A percentile compares a stretch with the other conserved stretches of the same genome.
Conservation (phyloP, 306 rosid genomes). For the Rosa multiflora region DNA sequence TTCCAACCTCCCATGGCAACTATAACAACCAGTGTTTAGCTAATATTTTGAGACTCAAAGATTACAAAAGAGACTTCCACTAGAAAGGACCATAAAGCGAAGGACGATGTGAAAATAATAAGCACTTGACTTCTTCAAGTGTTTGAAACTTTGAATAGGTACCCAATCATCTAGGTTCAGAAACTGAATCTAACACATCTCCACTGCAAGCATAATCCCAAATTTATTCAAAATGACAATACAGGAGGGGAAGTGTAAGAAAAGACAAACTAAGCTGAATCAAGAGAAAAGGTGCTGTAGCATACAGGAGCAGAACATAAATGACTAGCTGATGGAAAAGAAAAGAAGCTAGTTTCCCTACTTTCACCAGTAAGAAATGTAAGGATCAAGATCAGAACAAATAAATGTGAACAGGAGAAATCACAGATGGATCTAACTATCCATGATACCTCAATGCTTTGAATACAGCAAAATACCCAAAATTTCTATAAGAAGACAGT, state of each 20-base stretch:
- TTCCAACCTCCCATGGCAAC: conserved; percentile 43
- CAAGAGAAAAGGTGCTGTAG: too few relatives aligned
- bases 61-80: conserved; percentile 10
- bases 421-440: background rate
- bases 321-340: background rate
- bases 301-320: background rate
- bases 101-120: background rate
- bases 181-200: conserved; percentile 11
- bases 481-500: too few relatives aligned
- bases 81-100: background rate
- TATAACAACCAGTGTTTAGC: background rate
- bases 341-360: background rate
- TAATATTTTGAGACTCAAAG: background rate
- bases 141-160: background rate
- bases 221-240: background rate
- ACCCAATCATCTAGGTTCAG: background rate
- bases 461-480: background rate
- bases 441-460: background rate
- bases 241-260: background rate
- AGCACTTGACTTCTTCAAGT: background rate
- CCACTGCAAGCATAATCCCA: background rate
- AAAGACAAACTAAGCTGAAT: background rate
- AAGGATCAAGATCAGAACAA: background rate
- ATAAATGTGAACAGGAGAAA: conserved; percentile 9
- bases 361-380: background rate